A percentile compares a stretch with the other conserved stretches of the same genome.
phyloP scores from a whole-genome alignment of 257 asterid genomes.

The Perilla frutescens region DNA sequence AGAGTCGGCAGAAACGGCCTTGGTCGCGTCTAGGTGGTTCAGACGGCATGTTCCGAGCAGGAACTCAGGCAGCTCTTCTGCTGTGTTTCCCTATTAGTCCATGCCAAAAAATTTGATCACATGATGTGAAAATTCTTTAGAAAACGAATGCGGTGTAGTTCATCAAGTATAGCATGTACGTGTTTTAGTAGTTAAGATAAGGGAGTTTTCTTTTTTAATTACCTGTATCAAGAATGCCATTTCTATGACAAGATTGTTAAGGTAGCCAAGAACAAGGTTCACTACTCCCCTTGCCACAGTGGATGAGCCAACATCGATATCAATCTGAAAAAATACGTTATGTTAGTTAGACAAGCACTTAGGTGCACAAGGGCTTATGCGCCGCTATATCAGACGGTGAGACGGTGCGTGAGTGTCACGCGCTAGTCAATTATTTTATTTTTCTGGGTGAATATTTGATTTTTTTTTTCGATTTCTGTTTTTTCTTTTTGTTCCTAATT shows the following conservation, averaged over 20 bases:
- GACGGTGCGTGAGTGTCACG: no score
- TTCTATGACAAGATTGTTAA: constrained; percentile 70
- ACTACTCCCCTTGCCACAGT: constrained; percentile 72
- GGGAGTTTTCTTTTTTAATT: constrained; percentile 1
- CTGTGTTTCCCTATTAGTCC: constrained; percentile 55
- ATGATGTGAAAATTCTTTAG: neutral
- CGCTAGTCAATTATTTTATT: no score
- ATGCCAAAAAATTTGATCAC: neutral
- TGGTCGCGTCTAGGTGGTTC: constrained; percentile 59
- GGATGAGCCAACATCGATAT: constrained; percentile 70
- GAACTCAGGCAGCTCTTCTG: constrained; percentile 77
- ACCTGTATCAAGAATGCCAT: constrained; percentile 76
- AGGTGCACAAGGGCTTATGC: no score
- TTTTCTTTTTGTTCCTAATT: no score
- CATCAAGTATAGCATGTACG: neutral
- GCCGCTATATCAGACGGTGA: no score
- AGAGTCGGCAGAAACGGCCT: constrained; percentile 57
- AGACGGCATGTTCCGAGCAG: constrained; percentile 81
- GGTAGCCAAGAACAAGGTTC: constrained; percentile 68
- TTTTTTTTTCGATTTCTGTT: no score
- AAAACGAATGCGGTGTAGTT: neutral
- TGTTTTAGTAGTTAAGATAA: neutral
- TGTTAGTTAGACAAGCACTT: neutral
- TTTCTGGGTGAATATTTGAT: no score
- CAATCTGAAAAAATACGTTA: constrained; percentile 48